Evolutionary conservation across 257 asterid genomes (phyloP).

Genomic region (Ballota nigra): DNA sequence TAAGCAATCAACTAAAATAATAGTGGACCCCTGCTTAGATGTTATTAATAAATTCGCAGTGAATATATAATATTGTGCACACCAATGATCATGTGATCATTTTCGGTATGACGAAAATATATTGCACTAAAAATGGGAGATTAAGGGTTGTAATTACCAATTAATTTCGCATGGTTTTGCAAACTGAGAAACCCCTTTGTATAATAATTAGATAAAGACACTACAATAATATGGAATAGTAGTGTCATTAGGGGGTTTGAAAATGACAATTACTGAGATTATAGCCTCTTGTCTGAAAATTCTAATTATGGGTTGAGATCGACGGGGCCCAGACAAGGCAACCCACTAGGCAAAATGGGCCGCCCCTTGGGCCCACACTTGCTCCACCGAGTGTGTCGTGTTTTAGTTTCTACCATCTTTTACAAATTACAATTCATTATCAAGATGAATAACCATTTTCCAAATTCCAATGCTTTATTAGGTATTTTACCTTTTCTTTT

Average conservation of each 20-base stretch:
- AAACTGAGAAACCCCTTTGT: background rate
- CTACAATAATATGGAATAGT: background rate
- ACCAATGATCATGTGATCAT: too few species aligned
- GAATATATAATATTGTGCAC: too few species aligned
- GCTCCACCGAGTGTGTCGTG: conserved; percentile 5
- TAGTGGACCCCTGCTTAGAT: too few species aligned
- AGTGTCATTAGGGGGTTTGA: conserved; percentile 16
- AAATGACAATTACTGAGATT: conserved; percentile 30
- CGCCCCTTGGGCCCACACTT: conserved; percentile 27
- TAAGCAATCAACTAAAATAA: too few species aligned
- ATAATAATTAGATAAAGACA: background rate
- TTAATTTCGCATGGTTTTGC: conserved; percentile 1
- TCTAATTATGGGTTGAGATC: conserved; percentile 29
- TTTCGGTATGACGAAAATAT: too few species aligned
- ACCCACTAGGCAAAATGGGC: conserved; percentile 35
- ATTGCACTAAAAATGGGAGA: background rate
- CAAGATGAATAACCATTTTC: background rate
- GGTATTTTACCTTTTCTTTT: too few species aligned
- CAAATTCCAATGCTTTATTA: background rate
- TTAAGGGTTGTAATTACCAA: background rate
- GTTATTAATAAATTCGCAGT: too few species aligned
- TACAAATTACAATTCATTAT: background rate
- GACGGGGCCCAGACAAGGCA: conserved; percentile 23
- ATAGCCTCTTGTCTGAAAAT: conserved; percentile 27
- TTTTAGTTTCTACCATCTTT: conserved; percentile 16